Base-by-base conservation (phyloP, 2,329 filamentous ascomycete genomes). In the Hypoxylon sp. region DNA sequence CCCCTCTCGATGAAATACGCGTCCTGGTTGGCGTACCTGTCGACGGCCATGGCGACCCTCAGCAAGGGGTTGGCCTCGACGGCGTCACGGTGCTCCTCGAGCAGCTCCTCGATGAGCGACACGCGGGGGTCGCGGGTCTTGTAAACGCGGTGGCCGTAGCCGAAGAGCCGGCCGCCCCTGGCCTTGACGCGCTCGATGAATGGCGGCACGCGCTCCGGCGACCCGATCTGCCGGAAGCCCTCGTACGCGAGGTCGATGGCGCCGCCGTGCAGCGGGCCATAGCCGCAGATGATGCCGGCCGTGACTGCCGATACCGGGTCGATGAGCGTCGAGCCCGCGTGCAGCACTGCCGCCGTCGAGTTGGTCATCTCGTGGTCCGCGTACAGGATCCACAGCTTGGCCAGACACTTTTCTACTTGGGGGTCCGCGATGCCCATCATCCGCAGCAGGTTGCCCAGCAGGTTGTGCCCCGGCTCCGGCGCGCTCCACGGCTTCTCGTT, bases 311-410 rank as follows among this genome's bases (percentile, higher is more conserved):
- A 80, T 10, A 71, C 51, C 0, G 82, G 81, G 62, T 85, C 82
- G 1, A 80, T 76, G 0, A 84, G 74, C 0, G 81, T 79, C 2
- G 81, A 84, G 1, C 81, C 78, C 1, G 80, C 78, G 47, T 81
- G 78, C 2, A 84, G 72, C 53, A 82, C 75, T 0, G 80, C 78
- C 4, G 81, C 80, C 0, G 81, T 83, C 0, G 81, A 81, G 49
- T 81, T 77, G 17, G 82, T 82, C 78, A 84, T 81, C 61, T 82
- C 83, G 62, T 85, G 82, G 65, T 78, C 82, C 0, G 79, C 77
- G 59, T 80, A 80, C 1, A 84, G 72, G 22, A 82, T 81, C 78
- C 66, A 83, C 44, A 75, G 72, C 63, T 69, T 77, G 70, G 56
- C 74, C 71, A 62, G 79, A 62, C 62, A 73, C 20, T 44, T 59